A percentile compares a stretch with the other conserved stretches of the same genome.
Conservation (phyloP, 305 asterid genomes). For the Lippia alba region DNA sequence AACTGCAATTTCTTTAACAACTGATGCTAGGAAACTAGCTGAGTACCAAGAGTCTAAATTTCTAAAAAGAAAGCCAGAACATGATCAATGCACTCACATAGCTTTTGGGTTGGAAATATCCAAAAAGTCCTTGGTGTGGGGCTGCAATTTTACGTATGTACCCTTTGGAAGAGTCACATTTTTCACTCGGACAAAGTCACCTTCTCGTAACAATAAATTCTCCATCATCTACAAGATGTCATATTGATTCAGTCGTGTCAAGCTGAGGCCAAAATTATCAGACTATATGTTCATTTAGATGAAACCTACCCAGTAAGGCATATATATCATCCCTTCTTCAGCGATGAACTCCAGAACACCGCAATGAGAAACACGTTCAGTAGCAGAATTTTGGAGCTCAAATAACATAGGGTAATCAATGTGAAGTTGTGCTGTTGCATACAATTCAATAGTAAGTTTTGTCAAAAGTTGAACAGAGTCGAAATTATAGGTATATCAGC, state of each 20-base stretch:
- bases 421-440: constrained; percentile 81
- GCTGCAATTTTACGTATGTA: constrained; percentile 89
- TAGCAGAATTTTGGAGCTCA: constrained; percentile 83
- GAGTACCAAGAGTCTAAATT: neutral
- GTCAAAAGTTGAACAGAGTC: constrained; percentile 12
- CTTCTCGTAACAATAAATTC: constrained; percentile 91
- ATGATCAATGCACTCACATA: constrained; percentile 66
- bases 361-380: constrained; percentile 89
- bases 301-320: constrained; percentile 95
- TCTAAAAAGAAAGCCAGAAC: neutral
- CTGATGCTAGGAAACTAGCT: neutral
- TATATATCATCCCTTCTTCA: constrained; percentile 98
- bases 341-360: constrained; percentile 99
- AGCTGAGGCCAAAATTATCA: constrained; percentile 19
- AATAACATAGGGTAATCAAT: constrained; percentile 97
- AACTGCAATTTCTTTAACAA: neutral
- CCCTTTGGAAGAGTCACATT: constrained; percentile 97
- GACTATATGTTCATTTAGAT: constrained; percentile 11
- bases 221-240: constrained; percentile 88
- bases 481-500: constrained; percentile 19
- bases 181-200: constrained; percentile 82
- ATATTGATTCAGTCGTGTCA: constrained; percentile 13
- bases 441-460: constrained; percentile 22
- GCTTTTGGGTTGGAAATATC: constrained; percentile 99
- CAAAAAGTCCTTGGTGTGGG: constrained; percentile 96